A percentile compares a stretch with the other conserved stretches of the same genome.
Evolutionary conservation across 768 basidiomycete species (phyloP).

Genomic region (Leccinum broughii): DNA sequence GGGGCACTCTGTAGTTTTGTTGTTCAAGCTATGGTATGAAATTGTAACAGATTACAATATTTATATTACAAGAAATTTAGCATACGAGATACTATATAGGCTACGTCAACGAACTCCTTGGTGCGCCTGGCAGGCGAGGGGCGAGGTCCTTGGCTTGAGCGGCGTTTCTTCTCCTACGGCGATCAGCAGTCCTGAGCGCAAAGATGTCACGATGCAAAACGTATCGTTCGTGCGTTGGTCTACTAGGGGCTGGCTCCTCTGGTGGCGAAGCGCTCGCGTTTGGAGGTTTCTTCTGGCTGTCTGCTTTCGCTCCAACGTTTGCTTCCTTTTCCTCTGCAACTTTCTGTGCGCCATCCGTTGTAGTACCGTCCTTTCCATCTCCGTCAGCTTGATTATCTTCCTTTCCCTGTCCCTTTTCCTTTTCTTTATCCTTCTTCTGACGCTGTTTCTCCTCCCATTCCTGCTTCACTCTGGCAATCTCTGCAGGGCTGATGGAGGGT

Average conservation of each 20-base stretch:
- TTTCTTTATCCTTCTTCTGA: conserved; percentile 56
- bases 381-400: conserved; percentile 34
- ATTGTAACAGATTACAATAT: conserved; percentile 3
- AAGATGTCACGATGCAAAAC: conserved; percentile 83
- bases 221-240: conserved; percentile 69
- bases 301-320: conserved; percentile 35
- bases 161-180: conserved; percentile 65
- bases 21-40: conserved; percentile 65
- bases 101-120: conserved; percentile 21
- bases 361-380: conserved; percentile 25
- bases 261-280: conserved; percentile 33
- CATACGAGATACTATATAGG: background rate
- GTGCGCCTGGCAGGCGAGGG: conserved; percentile 68
- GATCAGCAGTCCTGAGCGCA: conserved; percentile 74
- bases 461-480: conserved; percentile 73
- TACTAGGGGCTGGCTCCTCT: conserved; percentile 35
- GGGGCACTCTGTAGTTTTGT: conserved; percentile 85
- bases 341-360: conserved; percentile 13
- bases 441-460: conserved; percentile 80
- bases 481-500: conserved; percentile 53
- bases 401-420: conserved; percentile 52
- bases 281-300: conserved; percentile 19
- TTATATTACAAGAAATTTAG: background rate
- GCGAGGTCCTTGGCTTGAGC: conserved; percentile 69
- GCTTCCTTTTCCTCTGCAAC: conserved; percentile 37